Percentiles rank a stretch among this genome's conserved stretches.
phyloP scores from a whole-genome alignment of 1,284 basidiomycete genomes.

The Apiotrichum mycotoxinovorans region DNA sequence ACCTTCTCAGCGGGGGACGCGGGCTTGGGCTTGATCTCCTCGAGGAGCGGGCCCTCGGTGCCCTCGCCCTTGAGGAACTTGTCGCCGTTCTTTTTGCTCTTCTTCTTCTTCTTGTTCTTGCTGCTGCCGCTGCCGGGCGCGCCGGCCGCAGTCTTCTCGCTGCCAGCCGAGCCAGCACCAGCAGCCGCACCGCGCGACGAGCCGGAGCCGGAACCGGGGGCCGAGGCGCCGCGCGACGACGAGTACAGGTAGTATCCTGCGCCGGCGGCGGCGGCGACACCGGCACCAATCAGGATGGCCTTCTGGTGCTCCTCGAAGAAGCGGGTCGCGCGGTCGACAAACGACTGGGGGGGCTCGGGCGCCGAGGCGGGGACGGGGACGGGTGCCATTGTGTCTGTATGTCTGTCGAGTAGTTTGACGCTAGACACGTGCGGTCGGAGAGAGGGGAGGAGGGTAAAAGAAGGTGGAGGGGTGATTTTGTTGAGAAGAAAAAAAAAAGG shows the following conservation, averaged over 20 bases:
- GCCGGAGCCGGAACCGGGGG: constrained; percentile 25
- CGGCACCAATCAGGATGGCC: constrained; percentile 54
- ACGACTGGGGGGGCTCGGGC: constrained; percentile 22
- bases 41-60: constrained; percentile 66
- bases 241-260: constrained; percentile 65
- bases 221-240: constrained; percentile 54
- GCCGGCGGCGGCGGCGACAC: constrained; percentile 69
- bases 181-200: constrained; percentile 22
- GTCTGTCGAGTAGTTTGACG: background rate
- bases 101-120: constrained; percentile 58
- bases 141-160: no score
- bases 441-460: background rate
- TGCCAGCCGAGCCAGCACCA: constrained; percentile 17
- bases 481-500: background rate
- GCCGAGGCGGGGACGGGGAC: constrained; percentile 14
- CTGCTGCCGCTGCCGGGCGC: constrained; percentile 37
- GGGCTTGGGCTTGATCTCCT: constrained; percentile 58
- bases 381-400: constrained; percentile 26
- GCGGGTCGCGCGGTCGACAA: constrained; percentile 39
- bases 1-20: constrained; percentile 44
- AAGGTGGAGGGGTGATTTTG: background rate
- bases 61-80: constrained; percentile 44
- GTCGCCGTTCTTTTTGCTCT: constrained; percentile 53
- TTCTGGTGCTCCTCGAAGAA: constrained; percentile 49
- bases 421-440: background rate